Evolutionary conservation across 257 asterid genomes (phyloP).

Genomic region (Solanum ossicruentum): DNA sequence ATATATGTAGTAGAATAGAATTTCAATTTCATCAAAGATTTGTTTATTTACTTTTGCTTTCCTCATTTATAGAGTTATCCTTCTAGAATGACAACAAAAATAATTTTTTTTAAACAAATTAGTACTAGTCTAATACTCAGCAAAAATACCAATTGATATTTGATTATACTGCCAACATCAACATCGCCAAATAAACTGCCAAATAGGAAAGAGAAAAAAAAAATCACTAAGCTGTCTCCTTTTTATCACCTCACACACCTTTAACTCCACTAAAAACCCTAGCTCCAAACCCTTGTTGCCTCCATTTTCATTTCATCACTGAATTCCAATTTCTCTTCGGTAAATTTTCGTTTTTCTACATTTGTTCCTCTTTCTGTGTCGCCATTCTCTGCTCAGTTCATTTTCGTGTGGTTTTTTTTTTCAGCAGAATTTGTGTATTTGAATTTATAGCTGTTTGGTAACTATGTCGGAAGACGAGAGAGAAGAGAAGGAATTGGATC

Average conservation of each 20-base stretch:
- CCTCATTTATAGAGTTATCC: not conserved
- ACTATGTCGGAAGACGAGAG: conserved; percentile 89
- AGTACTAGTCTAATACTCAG: not conserved
- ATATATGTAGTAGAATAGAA: not conserved
- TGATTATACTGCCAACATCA: not conserved
- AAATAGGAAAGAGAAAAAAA: not conserved
- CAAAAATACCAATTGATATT: not conserved
- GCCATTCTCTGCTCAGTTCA: not conserved
- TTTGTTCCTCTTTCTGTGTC: not conserved
- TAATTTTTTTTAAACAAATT: not conserved
- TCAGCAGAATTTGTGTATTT: not conserved
- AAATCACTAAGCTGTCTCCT: not conserved
- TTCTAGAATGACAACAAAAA: not conserved
- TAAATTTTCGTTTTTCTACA: not conserved
- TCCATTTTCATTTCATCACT: not conserved
- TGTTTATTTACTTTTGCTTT: not conserved
- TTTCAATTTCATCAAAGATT: not conserved
- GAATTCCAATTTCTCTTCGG: not conserved
- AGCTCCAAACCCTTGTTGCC: conserved; percentile 16
- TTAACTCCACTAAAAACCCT: conserved; percentile 11
- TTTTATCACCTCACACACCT: not conserved
- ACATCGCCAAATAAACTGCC: not conserved
- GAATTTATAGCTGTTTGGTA: not conserved
- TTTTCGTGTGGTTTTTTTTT: not conserved
- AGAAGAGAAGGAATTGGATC: conserved; percentile 92